Conservation (phyloP, 2,329 filamentous ascomycete species). For the Xylaria multiplex region DNA sequence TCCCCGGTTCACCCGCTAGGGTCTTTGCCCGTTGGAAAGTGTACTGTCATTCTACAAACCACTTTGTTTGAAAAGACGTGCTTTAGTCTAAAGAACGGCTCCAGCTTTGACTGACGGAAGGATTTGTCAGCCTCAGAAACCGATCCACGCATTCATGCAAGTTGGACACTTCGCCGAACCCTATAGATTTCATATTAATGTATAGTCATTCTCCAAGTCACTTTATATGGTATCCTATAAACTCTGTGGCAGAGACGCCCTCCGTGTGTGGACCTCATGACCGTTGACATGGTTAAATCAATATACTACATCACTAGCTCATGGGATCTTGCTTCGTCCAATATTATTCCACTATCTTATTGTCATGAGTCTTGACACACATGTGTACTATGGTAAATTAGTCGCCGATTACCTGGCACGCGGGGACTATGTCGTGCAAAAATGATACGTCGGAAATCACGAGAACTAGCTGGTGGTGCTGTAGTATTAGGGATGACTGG, state of each 20-base stretch:
- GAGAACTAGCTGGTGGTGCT: constrained; percentile 4
- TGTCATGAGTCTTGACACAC: neutral
- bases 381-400: neutral
- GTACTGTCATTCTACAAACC: neutral
- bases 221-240: constrained; percentile 5
- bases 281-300: neutral
- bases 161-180: neutral
- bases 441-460: constrained; percentile 21
- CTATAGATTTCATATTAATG: neutral
- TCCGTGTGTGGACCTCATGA: neutral
- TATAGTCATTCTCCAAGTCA: neutral
- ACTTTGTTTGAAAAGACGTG: neutral
- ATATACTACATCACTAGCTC: constrained; percentile 1
- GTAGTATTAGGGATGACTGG: neutral
- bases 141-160: neutral
- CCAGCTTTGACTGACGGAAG: neutral
- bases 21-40: neutral
- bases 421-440: constrained; percentile 10
- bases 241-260: constrained; percentile 8
- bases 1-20: neutral
- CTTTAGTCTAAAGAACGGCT: neutral
- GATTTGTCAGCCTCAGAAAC: neutral
- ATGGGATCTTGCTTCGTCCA: neutral
- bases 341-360: neutral
- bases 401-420: constrained; percentile 12